These are phyloP conservation scores for Physcomitrellopsis africana DNA, from an alignment of 225 moss, liverwort and hornwort genomes.

Conservation along the genomic window DNA sequence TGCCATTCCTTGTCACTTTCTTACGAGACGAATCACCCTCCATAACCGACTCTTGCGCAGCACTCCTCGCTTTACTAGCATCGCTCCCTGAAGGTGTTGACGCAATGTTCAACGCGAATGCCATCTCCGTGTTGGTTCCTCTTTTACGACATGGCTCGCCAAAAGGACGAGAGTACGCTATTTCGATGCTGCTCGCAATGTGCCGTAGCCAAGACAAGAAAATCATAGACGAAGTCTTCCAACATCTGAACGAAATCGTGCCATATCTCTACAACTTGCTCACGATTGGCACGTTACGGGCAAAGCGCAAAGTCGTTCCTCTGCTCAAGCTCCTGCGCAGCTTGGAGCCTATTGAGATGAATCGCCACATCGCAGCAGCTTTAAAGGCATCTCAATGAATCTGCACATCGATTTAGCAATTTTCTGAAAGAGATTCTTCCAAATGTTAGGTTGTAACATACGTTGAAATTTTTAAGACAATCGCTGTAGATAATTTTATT, in stretches of 20 bases:
- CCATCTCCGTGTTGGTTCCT: slow-evolving; percentile 50
- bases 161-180: slow-evolving; percentile 58
- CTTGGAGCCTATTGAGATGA: slow-evolving; percentile 36
- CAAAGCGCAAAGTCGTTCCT: slow-evolving; percentile 50
- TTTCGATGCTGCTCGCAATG: slow-evolving; percentile 55
- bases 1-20: slow-evolving; percentile 55
- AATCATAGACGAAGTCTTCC: slow-evolving; percentile 36
- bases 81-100: slow-evolving; percentile 44
- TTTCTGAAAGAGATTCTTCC: not conserved
- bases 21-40: slow-evolving; percentile 39
- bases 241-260: slow-evolving; percentile 45
- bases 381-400: slow-evolving; percentile 6
- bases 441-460: no score
- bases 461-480: no score
- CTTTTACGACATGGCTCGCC: slow-evolving; percentile 56
- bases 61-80: slow-evolving; percentile 60
- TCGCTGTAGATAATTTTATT: not conserved
- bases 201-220: slow-evolving; percentile 43
- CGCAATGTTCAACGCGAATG: slow-evolving; percentile 48
- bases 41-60: slow-evolving; percentile 55
- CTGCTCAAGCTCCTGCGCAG: slow-evolving; percentile 58
- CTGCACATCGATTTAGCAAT: not conserved
- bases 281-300: slow-evolving; percentile 46
- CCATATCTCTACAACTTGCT: slow-evolving; percentile 54
- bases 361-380: slow-evolving; percentile 5